Evolutionary conservation across 768 basidiomycete species (phyloP), one percentile per base, ranked within the genome.

Genomic region (Podaxis sp.): DNA sequence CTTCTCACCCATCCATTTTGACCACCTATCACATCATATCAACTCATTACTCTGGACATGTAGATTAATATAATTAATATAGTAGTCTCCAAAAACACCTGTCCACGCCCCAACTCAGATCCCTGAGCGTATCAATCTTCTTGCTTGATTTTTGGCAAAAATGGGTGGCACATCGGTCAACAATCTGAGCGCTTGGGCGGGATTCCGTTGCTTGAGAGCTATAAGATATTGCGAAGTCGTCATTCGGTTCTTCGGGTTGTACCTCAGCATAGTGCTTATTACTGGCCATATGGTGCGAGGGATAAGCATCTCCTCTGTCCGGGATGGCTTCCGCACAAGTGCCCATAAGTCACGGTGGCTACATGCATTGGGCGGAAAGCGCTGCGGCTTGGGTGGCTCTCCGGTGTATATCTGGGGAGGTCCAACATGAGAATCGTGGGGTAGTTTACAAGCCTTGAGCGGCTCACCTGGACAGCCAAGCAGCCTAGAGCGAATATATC

Each of bases 401-500:
- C 59, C 59, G 25, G 64, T 66, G 38, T 66, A 68, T 10, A 66
- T 62, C 67, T 68, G 21, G 37, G 21, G 25, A 37, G 36, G 3
- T 27, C 23, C 6, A 50, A 18, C 10, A 14, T 21, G 4, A 36
- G 53, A 46, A 40, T n/a, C 3, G 35, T 38, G 27, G 37, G 23
- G 1, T 40, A 23, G 9, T 16, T 42, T 27, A 27, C 46, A 21
- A 48, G 25, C 13, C 38, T 1, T 35, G 14, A 36, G 4, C 14
- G 38, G 55, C 18, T 56, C 36, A 70, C 68, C 59, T 69, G 66
- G 32, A 67, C 54, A 28, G 62, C 63, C 36, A 65, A 65, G 6
- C 65, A 65, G 10, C 64, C 69, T n/a, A 70, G 50, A 0, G 68
- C 66, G 50, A 67, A 70, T 16, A 70, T 61, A 58, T 70, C 69